Evolutionary conservation across 768 basidiomycete genomes (phyloP).

Genomic region (Hygrophorus russula): DNA sequence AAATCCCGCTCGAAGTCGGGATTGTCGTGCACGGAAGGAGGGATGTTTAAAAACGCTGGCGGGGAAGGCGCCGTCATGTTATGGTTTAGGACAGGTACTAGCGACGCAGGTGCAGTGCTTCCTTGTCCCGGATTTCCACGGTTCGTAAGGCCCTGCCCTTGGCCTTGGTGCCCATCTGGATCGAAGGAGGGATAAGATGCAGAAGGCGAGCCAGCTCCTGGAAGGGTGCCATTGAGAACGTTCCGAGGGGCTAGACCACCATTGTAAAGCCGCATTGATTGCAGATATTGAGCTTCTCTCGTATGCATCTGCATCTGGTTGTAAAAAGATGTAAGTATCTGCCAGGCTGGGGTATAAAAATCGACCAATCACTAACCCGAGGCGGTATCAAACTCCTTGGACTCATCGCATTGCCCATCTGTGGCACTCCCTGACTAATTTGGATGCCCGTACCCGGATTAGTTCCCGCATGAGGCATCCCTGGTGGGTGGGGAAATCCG

Average conservation of each 20-base stretch:
- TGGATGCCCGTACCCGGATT: conserved; percentile 3
- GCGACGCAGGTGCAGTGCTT: conserved; percentile 20
- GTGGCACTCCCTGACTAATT: conserved; percentile 3
- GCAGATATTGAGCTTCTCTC: conserved; percentile 17
- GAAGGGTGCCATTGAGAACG: conserved; percentile 14
- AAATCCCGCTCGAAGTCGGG: too few relatives aligned
- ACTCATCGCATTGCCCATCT: conserved; percentile 17
- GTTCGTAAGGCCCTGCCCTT: too few relatives aligned
- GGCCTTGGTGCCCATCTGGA: conserved; percentile 18
- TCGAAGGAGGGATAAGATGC: conserved; percentile 33
- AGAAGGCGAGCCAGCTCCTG: conserved; percentile 32
- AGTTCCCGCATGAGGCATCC: conserved; percentile 9
- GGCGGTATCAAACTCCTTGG: conserved; percentile 24
- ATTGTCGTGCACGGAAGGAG: conserved; percentile 1
- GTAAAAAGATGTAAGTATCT: conserved; percentile 2
- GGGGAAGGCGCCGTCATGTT: conserved; percentile 19
- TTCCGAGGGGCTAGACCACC: conserved; percentile 19
- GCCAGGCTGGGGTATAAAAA: not conserved
- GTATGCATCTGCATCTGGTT: conserved; percentile 12
- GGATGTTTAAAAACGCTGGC: conserved; percentile 14
- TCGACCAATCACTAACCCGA: conserved; percentile 17
- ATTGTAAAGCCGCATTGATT: conserved; percentile 22
- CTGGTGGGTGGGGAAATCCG: conserved; percentile 12
- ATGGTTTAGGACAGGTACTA: conserved; percentile 11
- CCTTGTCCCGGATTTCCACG: not conserved